Percentiles rank a stretch among this genome's conserved stretches.
Conservation (phyloP, 805 yeast genomes). For the Suhomyces sp. region DNA sequence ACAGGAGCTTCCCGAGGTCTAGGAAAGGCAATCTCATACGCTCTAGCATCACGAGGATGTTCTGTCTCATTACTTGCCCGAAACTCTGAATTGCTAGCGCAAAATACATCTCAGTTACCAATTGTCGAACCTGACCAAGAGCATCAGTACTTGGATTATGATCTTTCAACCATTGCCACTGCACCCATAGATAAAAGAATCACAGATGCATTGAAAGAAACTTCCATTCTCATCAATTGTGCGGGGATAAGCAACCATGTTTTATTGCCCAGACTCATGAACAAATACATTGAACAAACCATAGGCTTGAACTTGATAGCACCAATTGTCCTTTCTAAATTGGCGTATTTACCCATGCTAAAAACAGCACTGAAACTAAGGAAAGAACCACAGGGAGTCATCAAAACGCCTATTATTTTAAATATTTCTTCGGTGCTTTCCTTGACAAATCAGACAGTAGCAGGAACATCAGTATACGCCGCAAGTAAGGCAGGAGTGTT, state of each 20-base stretch:
- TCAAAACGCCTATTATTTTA: constrained; percentile 39
- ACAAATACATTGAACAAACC: constrained; percentile 43
- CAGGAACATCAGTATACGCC: constrained; percentile 66
- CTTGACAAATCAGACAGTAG: constrained; percentile 27
- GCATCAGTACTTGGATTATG: constrained; percentile 35
- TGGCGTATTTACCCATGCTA: constrained; percentile 53
- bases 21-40: constrained; percentile 56
- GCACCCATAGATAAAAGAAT: constrained; percentile 9
- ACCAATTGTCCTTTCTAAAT: constrained; percentile 58
- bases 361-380: constrained; percentile 14
- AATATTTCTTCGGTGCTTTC: constrained; percentile 70
- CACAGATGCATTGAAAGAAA: constrained; percentile 26
- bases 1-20: constrained; percentile 75
- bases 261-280: constrained; percentile 45
- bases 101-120: constrained; percentile 18
- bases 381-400: constrained; percentile 5
- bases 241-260: constrained; percentile 65
- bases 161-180: constrained; percentile 20
- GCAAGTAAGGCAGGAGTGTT: constrained; percentile 71
- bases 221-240: constrained; percentile 56
- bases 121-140: constrained; percentile 13
- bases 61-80: constrained; percentile 53
- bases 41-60: constrained; percentile 52
- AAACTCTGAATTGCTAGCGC: constrained; percentile 34
- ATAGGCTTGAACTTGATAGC: constrained; percentile 57